Conservation (phyloP, 129 eudicot species). For the Heracleum sosnowskyi region DNA sequence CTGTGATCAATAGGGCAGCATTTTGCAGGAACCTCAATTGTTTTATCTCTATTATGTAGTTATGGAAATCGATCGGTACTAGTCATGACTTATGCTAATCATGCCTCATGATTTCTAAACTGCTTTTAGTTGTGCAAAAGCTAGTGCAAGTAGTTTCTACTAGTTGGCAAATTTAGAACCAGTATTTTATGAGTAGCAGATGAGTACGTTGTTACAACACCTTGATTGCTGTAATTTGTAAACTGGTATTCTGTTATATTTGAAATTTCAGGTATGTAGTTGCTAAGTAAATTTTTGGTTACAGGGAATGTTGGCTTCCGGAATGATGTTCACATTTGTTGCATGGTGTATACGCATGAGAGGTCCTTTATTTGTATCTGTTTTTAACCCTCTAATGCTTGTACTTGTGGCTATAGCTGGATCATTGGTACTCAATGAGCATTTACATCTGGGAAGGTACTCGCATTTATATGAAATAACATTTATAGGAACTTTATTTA, state of each 20-base stretch:
- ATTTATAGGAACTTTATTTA: background rate
- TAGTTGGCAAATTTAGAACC: no score
- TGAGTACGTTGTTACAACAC: no score
- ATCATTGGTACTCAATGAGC: conserved; percentile 39
- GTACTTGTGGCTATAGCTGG: conserved; percentile 48
- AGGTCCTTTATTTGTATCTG: conserved; percentile 55
- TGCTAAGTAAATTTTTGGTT: background rate
- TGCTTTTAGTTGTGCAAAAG: background rate
- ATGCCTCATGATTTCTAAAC: no score
- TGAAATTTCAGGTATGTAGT: background rate
- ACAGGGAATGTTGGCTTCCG: conserved; percentile 39
- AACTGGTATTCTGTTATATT: no score
- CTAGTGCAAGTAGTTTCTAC: background rate
- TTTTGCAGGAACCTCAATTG: background rate
- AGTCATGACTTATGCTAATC: no score
- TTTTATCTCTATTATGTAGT: no score
- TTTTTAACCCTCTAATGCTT: conserved; percentile 49
- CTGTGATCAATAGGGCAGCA: background rate
- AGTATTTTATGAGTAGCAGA: no score
- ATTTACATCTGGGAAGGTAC: conserved; percentile 66
- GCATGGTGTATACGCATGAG: conserved; percentile 35
- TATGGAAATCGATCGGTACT: no score
- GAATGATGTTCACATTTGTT: conserved; percentile 16
- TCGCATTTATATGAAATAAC: background rate
- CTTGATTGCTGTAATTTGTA: no score